Percentiles rank a stretch among this genome's conserved stretches.
Evolutionary conservation across 768 basidiomycete genomes (phyloP).

Genomic region (Clitopilus passeckerianus): DNA sequence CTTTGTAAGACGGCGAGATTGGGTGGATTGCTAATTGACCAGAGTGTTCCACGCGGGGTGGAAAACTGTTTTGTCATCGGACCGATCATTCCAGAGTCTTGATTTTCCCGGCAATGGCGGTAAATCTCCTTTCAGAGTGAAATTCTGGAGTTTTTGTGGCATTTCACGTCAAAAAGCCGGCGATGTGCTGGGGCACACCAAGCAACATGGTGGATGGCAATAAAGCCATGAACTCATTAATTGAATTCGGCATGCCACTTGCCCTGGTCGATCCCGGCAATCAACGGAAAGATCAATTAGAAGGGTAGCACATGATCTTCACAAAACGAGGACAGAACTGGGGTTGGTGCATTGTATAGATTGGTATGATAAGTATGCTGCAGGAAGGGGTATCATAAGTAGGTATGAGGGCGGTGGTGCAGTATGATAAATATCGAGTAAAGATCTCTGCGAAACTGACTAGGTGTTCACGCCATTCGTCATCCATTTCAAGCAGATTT

Average conservation of each 20-base stretch:
- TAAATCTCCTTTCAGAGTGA: not conserved
- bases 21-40: slow-evolving; percentile 13
- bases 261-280: not conserved
- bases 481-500: slow-evolving; percentile 84
- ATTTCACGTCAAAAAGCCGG: not conserved
- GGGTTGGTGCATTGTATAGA: no score
- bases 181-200: not conserved
- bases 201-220: no score
- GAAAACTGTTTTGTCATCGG: slow-evolving; percentile 32
- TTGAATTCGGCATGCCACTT: not conserved
- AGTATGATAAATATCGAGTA: not conserved
- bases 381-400: no score
- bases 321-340: no score
- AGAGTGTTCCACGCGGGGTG: slow-evolving; percentile 61
- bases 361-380: no score
- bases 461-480: slow-evolving; percentile 60
- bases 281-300: not conserved
- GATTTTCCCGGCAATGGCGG: slow-evolving; percentile 32
- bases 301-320: not conserved
- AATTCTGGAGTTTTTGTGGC: not conserved
- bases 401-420: not conserved
- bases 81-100: slow-evolving; percentile 59
- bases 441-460: not conserved
- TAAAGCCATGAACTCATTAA: not conserved
- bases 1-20: slow-evolving; percentile 14